A percentile compares a stretch with the other conserved stretches of the same genome.
Evolutionary conservation across 148 eudicot species (phyloP).

Genomic region (Talinum fruticosum): DNA sequence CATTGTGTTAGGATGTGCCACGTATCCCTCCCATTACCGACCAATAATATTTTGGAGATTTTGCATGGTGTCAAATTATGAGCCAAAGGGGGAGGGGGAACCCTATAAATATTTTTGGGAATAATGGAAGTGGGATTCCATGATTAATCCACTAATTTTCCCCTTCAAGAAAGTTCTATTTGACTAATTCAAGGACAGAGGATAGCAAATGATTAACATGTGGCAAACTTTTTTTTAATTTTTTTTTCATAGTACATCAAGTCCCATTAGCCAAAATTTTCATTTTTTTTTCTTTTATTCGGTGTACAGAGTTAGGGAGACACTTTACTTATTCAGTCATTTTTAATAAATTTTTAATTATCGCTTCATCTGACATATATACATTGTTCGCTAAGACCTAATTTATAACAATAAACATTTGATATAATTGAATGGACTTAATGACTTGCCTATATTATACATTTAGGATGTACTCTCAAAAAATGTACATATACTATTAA

Average conservation of each 20-base stretch:
- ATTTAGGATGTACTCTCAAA: too few species aligned
- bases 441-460: too few species aligned
- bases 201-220: neutral
- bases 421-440: too few species aligned
- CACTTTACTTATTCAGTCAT: too few species aligned
- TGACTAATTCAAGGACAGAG: neutral
- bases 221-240: neutral
- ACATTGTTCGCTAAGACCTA: too few species aligned
- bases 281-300: too few species aligned
- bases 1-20: neutral
- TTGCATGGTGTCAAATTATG: neutral
- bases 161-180: neutral
- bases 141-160: neutral
- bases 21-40: neutral
- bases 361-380: too few species aligned
- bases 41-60: neutral
- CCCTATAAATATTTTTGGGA: neutral
- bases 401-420: too few species aligned
- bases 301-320: too few species aligned
- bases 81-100: neutral
- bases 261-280: neutral
- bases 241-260: neutral
- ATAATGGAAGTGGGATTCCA: neutral
- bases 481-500: too few species aligned
- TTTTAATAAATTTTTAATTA: too few species aligned